Conservation (phyloP, 176 grass and related monocot species). For the Hsuehochloa calcarea region DNA sequence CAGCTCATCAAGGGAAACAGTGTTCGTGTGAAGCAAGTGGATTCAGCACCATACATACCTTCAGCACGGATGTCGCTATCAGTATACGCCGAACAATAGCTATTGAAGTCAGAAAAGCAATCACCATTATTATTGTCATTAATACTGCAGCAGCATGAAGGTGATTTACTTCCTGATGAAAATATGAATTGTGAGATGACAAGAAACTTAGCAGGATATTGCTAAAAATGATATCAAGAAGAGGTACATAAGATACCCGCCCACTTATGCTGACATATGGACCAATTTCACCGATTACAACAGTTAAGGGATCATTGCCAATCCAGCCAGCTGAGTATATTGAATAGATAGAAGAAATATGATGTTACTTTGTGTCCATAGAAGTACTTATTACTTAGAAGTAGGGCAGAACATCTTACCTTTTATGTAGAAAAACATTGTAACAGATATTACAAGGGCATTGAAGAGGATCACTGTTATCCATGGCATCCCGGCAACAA, state of each 20-base stretch:
- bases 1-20: neutral
- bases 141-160: constrained; percentile 66
- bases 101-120: constrained; percentile 74
- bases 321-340: constrained; percentile 92
- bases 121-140: constrained; percentile 88
- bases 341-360: constrained; percentile 29
- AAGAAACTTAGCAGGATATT: constrained; percentile 12
- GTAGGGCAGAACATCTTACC: constrained; percentile 40
- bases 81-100: constrained; percentile 84
- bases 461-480: constrained; percentile 91
- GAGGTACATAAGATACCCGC: constrained; percentile 52
- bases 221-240: constrained; percentile 1
- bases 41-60: constrained; percentile 47
- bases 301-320: constrained; percentile 77
- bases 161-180: constrained; percentile 77
- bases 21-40: constrained; percentile 9
- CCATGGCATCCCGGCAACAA: constrained; percentile 97
- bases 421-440: constrained; percentile 94
- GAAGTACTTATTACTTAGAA: constrained; percentile 3
- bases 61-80: constrained; percentile 79
- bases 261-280: constrained; percentile 84
- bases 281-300: constrained; percentile 85
- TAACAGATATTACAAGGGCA: constrained; percentile 77
- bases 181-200: constrained; percentile 23
- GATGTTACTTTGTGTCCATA: neutral